Evolutionary conservation across 1,284 basidiomycete genomes (phyloP), one percentile per base, ranked within the genome.

Genomic region (Xanthoconium separans): DNA sequence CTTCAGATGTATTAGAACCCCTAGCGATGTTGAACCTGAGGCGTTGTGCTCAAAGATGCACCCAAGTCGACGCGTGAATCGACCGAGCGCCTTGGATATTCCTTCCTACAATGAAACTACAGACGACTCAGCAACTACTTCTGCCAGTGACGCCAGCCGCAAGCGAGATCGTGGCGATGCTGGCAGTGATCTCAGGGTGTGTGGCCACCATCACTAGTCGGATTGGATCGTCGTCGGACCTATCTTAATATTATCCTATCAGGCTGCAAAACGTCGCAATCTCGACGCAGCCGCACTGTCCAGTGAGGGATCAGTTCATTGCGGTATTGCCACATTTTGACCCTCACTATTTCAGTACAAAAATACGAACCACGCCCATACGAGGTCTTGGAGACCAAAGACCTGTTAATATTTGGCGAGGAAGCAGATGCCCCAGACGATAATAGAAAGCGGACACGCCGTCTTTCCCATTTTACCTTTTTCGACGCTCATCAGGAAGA

Each of bases 381-480:
- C 59, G 79, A 72, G 42, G 49, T 67, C 37, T 18, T 36, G 13
- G 76, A 75, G 54, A 59, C 57, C 6, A 51, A 40, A 0, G 57
- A 66, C 11, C 51, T 66, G 61, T 70, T 73, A 15, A 40, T 76
- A 31, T 58, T 66, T 22, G 72, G 70, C 4, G 75, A 77, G 51
- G 69, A 70, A 34, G 48, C 47, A 6, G 62, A 66, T 29, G 58
- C 58, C 0, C 59, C 45, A 2, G 60, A 61, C 5, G 61, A 64
- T 45, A 62, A n/a, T 44, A 62, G 31, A 51, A 69, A 75, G 51
- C 74, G 70, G 16, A 58, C 69, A 29, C 72, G 78, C n/a, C 31
- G 67, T 20, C 69, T 79, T 12, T 68, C 66, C 20, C 68, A 69
- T 33, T 80, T 79, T 54, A 44, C 64, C 3, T 69, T 80, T 39